Evolutionary conservation across 1,284 basidiomycete genomes (phyloP), one percentile per base, ranked within the genome.

Genomic region (Volvariella surrecta): DNA sequence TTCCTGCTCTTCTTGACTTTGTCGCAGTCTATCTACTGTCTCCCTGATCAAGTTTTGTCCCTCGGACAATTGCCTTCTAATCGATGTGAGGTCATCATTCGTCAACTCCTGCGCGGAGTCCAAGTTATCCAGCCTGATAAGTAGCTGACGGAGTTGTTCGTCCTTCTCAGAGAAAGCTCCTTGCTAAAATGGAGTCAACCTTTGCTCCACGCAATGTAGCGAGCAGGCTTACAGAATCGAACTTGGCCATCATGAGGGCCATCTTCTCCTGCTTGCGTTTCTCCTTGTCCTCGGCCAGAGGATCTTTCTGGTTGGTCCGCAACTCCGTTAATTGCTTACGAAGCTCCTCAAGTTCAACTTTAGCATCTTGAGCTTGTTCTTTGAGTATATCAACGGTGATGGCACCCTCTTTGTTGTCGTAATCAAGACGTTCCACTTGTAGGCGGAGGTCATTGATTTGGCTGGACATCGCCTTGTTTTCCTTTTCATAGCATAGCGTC

Each of bases 181-280:
- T 69, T 91, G 83, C 79, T 86, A 54, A 52, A 24, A 20, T 8
- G 20, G 17, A 7, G 17, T 39, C 19, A 38, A n/a, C n/a, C 24
- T 6, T 6, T 6, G 11, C 6, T 16, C 45, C 31, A 50, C 44
- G 28, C 31, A 38, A 11, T 28, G 24, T 6, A 41, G 38, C 44
- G 37, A 41, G 42, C 42, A 51, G 59, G 11, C 82, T 58, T 55
- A 93, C 92, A 54, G 87, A 79, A 68, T 94, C 94, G 57, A 99
- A 96, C 64, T 96, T 95, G 49, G 94, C 91, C 94, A 99, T 97
- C 92, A 99, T 96, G 53, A 95, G 74, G n/a, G 90, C 93, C 87
- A 99, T 92, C 76, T 96, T 96, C 69, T 98, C 95, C 57, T 96
- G 93, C 67, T 98, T 99, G 63, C 91, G 83, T 73, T 92, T 95